Evolutionary conservation across 495 filamentous ascomycete species (phyloP).

Genomic region (Astrocystis sublimbata): DNA sequence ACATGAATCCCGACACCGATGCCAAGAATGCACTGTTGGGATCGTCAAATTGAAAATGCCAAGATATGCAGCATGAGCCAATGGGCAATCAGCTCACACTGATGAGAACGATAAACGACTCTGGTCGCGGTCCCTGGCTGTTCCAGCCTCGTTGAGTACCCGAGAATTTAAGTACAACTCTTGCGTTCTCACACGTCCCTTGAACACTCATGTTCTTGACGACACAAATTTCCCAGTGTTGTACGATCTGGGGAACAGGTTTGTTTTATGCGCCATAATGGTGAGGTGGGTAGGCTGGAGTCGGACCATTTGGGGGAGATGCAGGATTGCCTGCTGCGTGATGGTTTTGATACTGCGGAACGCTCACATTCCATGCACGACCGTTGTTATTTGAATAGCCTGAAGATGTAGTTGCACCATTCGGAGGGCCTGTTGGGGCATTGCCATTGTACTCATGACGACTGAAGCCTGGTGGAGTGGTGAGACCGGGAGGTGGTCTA

Average conservation of each 20-base stretch:
- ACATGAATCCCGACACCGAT: conserved; percentile 28
- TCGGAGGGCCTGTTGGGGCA: not conserved
- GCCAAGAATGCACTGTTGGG: conserved; percentile 33
- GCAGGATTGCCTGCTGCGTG: conserved; percentile 24
- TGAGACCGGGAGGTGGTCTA: conserved; percentile 73
- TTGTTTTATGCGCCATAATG: conserved; percentile 27
- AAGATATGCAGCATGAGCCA: conserved; percentile 36
- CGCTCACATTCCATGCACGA: not conserved
- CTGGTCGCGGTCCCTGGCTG: conserved; percentile 10
- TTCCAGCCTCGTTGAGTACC: conserved; percentile 13
- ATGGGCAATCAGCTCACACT: conserved; percentile 23
- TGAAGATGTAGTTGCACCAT: conserved; percentile 3
- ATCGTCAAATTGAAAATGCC: conserved; percentile 34
- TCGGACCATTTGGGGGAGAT: conserved; percentile 23
- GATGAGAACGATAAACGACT: conserved; percentile 18
- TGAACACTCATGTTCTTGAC: conserved; percentile 24
- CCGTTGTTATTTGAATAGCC: conserved; percentile 1
- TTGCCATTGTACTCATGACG: conserved; percentile 27
- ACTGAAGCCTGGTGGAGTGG: conserved; percentile 64
- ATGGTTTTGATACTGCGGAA: conserved; percentile 25
- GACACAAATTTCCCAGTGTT: conserved; percentile 17
- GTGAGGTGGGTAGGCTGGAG: conserved; percentile 25
- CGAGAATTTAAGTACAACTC: not conserved
- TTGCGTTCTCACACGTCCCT: conserved; percentile 23
- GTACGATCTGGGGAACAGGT: conserved; percentile 24